Evolutionary conservation across 139 green algal species (phyloP), one percentile per base, ranked within the genome.

Genomic region (Picocystis salinarum): DNA sequence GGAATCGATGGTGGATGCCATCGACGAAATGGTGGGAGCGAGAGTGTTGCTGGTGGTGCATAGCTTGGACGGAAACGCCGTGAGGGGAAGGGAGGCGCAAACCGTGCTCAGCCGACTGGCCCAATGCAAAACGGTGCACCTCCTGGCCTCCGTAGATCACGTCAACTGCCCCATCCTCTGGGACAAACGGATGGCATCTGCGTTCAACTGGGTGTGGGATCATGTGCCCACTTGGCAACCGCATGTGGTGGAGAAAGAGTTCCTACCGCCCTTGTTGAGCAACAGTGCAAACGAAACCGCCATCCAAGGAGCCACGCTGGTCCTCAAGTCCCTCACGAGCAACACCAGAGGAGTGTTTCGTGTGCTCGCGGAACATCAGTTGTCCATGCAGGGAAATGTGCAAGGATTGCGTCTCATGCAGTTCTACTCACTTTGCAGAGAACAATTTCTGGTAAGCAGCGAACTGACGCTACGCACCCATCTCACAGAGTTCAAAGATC

Each of bases 401-500:
- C 22, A 26, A 58, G 18, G 23, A 29, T 33, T 39, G 19, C 10
- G n/a, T 39, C 6, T 42, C 9, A 22, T 13, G 19, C 13, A 36
- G 25, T 51, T 66, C 18, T 77, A 74, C 60, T 56, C 62, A 10
- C 45, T 67, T 47, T 89, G 76, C 53, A 62, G 76, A 1, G 76
- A 92, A 62, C 59, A 69, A n/a, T 93, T 90, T 40, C 55, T 94
- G 23, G 64, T 83, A 1, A 76, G 55, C 39, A 75, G 61, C 52
- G 76, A 93, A 53, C 37, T 58, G 33, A 62, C 66, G 5, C 64
- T 95, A 19, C 62, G 61, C 11, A 45, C 50, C 0, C 68, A 83
- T 52, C 66, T 94, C 5, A 71, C 62, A 6, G 85, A 95, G 71
- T 94, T 93, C 56, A 34, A 44, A 23, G 79, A 91, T 46, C 78